Base-by-base conservation (phyloP, 2,329 filamentous ascomycete species). In the Fusarium bactridioides region DNA sequence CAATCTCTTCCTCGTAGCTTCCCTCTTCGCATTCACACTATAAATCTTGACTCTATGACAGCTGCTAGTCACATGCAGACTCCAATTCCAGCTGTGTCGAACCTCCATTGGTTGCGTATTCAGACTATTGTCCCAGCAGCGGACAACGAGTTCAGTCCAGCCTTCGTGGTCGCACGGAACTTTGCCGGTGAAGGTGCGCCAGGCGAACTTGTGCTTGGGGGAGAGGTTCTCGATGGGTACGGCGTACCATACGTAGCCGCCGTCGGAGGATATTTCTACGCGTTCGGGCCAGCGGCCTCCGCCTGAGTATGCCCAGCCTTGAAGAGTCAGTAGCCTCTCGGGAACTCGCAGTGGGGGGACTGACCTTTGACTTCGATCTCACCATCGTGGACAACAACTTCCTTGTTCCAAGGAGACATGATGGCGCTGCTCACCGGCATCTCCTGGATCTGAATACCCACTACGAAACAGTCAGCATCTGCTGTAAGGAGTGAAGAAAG, bases 381-480 rank as follows among this genome's bases (percentile, higher is more conserved):
- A 10, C 90, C 90, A 15, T 87, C 84, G 70, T 92, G 90, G 1
- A 91, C 80, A 25, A 91, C 84, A 4, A 87, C 85, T 23, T 90
- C 85, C 71, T 89, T 90, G 31, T 86, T 85, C 80, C 84, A 83
- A 0, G 90, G 90, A 0, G 86, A 83, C 88, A 92, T 92, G 74
- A 92, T 92, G 21, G 90, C 91, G 12, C 85, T 88, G 58, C 86
- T 88, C 2, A 93, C 90, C 0, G 91, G 91, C 90, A 93, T 93
- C 44, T 92, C 91, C 76, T 93, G 91, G 74, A 92, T 93, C 69
- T 87, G 87, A 68, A 91, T 90, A 1, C 89, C 90, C 63, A 65
- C 62, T 65, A 2, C 3, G 18, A 1, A 59, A n/a, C 1, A 29
- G 21, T 64, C 4, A 64, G 55, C 4, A 5, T 41, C 7, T 11